Percentiles rank a stretch among this genome's conserved stretches.
Conservation (phyloP, 345 rosid genomes). For the Leavenworthia alabamica region DNA sequence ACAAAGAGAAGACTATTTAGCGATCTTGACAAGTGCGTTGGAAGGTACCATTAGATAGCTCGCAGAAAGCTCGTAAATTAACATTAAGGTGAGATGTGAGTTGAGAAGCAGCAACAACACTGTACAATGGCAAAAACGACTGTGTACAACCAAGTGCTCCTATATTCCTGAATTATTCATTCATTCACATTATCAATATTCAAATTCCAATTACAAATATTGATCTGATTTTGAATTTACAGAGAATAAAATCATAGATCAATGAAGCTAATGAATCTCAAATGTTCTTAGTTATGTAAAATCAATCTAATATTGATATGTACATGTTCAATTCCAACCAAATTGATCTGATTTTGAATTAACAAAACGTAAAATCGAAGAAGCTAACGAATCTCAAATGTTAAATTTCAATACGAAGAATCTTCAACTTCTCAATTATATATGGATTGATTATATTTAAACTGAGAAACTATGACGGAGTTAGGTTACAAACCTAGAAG, state of each 20-base stretch:
- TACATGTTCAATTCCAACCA: background rate
- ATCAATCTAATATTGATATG: background rate
- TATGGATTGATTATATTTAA: background rate
- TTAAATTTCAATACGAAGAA: background rate
- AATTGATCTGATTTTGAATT: background rate
- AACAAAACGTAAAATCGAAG: background rate
- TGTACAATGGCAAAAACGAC: slow-evolving; percentile 68
- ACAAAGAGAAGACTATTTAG: slow-evolving; percentile 84
- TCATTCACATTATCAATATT: background rate
- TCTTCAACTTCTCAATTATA: background rate
- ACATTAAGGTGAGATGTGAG: slow-evolving; percentile 65
- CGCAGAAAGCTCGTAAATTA: slow-evolving; percentile 73
- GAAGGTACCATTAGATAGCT: slow-evolving; percentile 99
- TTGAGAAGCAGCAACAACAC: slow-evolving; percentile 37
- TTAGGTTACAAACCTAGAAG: slow-evolving; percentile 48
- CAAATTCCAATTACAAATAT: background rate
- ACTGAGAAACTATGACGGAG: background rate
- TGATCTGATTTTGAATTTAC: background rate
- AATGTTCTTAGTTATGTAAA: background rate
- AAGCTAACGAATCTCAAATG: background rate
- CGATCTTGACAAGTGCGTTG: slow-evolving; percentile 95
- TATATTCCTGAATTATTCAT: slow-evolving; percentile 57
- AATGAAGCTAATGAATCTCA: background rate
- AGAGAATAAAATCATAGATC: background rate
- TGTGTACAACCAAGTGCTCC: slow-evolving; percentile 75